Percentiles rank a stretch among this genome's conserved stretches.
These are phyloP conservation scores for Prunella vulgaris DNA, from an alignment of 257 asterid species.

Conservation along the genomic window DNA sequence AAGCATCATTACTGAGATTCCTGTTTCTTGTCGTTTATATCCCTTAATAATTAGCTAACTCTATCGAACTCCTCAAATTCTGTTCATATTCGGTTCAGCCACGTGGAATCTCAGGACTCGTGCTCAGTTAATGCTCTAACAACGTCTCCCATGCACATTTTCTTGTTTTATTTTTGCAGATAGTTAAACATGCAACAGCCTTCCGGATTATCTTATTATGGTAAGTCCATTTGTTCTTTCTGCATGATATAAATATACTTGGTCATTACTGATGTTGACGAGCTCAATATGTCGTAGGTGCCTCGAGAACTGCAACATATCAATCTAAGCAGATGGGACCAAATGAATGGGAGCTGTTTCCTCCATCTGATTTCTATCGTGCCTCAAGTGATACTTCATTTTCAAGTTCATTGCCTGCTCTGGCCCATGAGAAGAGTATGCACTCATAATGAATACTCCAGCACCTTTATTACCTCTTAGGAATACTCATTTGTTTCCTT, in stretches of 20 bases:
- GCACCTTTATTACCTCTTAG: neutral
- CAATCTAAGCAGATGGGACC: constrained; percentile 33
- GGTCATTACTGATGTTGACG: neutral
- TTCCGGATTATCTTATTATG: neutral
- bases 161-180: neutral
- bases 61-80: neutral
- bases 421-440: constrained; percentile 46
- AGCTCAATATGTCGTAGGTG: constrained; percentile 17
- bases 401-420: constrained; percentile 60
- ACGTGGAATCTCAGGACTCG: neutral
- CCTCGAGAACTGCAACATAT: constrained; percentile 22
- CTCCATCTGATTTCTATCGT: constrained; percentile 28
- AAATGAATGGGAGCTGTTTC: constrained; percentile 32
- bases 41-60: neutral
- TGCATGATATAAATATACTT: neutral
- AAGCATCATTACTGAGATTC: neutral
- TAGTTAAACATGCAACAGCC: neutral
- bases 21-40: constrained; percentile 4
- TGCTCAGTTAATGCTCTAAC: neutral
- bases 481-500: neutral
- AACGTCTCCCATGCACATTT: neutral
- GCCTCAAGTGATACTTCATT: constrained; percentile 45
- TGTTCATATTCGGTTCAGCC: neutral
- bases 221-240: neutral
- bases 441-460: neutral